phyloP scores from a whole-genome alignment of 1,139 yeast genomes.

The Suhomyces terraborum region DNA sequence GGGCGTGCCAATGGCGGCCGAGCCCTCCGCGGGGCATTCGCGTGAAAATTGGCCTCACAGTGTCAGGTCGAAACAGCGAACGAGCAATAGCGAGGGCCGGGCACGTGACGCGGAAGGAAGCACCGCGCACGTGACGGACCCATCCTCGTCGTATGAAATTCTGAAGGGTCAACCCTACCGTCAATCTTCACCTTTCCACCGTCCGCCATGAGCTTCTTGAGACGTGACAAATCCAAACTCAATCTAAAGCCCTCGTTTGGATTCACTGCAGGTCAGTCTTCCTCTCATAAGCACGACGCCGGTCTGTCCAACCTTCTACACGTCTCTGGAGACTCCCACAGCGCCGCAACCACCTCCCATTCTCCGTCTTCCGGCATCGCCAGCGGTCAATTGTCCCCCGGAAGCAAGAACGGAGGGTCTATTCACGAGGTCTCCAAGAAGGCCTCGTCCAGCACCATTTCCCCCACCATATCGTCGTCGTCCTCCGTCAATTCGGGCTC shows the following conservation, averaged over 20 bases:
- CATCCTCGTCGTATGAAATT: conserved; percentile 3
- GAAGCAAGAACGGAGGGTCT: background rate
- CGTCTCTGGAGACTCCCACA: background rate
- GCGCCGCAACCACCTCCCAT: background rate
- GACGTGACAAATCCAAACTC: conserved; percentile 31
- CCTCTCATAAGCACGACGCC: conserved; percentile 6
- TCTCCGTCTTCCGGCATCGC: background rate
- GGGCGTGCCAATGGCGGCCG: no score
- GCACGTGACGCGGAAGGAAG: background rate
- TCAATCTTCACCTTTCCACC: conserved; percentile 1
- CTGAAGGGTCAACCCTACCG: conserved; percentile 3
- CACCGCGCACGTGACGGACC: conserved; percentile 4
- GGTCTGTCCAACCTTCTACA: background rate
- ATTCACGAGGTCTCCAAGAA: conserved; percentile 8
- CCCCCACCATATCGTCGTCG: conserved; percentile 14
- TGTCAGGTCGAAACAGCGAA: no score
- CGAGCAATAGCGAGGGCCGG: no score
- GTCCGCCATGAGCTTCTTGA: conserved; percentile 31
- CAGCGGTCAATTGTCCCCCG: conserved; percentile 8
- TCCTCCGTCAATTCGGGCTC: conserved; percentile 8
- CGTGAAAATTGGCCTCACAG: no score
- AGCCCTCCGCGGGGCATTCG: background rate
- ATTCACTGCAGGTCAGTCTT: conserved; percentile 20
- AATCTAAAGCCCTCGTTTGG: conserved; percentile 20
- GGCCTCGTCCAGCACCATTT: conserved; percentile 13